Base-by-base conservation (phyloP, 495 filamentous ascomycete species). In the Xylaria sp. region DNA sequence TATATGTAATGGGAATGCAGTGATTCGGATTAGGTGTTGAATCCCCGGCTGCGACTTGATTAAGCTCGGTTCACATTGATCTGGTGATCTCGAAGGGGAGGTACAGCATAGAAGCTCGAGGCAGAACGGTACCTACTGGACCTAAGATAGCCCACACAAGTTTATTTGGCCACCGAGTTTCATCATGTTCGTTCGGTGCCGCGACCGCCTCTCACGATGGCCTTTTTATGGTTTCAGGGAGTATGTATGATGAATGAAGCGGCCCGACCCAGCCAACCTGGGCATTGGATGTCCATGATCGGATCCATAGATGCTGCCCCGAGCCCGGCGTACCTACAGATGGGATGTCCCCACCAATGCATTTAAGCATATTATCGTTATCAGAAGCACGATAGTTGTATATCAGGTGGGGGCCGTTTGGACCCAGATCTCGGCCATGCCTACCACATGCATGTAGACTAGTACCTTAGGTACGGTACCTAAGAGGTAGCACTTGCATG, bases 401-500 rank as follows among this genome's bases (percentile, higher is more conserved):
- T 66, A 50, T 24, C 48, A 0, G 4, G 31, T 52, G 33, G 44
- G 35, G 41, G 5, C 40, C 9, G 29, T 35, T 4, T 58, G 55
- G 31, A 65, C 61, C 61, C 52, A 1, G 6, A 17, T 6, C 35
- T 33, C 7, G 8, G 17, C 9, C 19, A 40, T 31, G 19, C 57
- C 31, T 11, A 61, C 29, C 19, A 21, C 17, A 61, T 61, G 53
- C 31, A 37, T 24, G 58, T 19, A 35, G 14, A 24, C n/a, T n/a
- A n/a, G n/a, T n/a, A n/a, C 35, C 8, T 37, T 37, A n/a, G n/a
- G n/a, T n/a, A n/a, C n/a, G n/a, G n/a, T n/a, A n/a, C n/a, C n/a
- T n/a, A n/a, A n/a, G n/a, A n/a, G n/a, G 48, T 52, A 24, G 48
- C 48, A 52, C 50, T 53, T 53, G 50, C 50, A 58, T 58, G 31